Evolutionary conservation across 495 filamentous ascomycete species (phyloP), one percentile per base, ranked within the genome.

Genomic region (Penicillium diatomitis): DNA sequence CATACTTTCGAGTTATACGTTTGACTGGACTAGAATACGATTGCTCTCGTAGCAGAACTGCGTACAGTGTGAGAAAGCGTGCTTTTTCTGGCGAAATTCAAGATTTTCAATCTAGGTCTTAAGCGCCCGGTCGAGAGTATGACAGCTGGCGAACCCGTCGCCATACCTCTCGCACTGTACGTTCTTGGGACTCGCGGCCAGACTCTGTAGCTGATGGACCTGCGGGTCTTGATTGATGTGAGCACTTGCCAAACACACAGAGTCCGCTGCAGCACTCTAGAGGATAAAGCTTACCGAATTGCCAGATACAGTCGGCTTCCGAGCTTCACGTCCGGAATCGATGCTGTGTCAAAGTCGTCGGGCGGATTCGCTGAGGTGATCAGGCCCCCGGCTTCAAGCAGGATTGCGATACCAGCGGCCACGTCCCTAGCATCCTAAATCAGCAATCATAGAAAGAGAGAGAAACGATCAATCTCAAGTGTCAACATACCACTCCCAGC

Each of bases 101-200:
- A 20, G 20, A 20, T 20, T 20, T 20, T 20, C 20, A 20, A 20
- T 20, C 20, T 20, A 20, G 2, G 20, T 20, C 20, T 20, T 48
- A 65, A 12, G 66, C 71, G 2, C 79, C 80, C 0, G 81, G 81
- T 39, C 83, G 68, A 6, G 54, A 60, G 54, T 86, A 87, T 51
- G 82, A 77, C 41, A 86, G 62, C 20, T 70, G 63, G 35, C 73
- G 65, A 20, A 86, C 82, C 37, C 83, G 69, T 49, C 70, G 71
- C 83, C 84, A 87, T 27, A 83, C 77, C 58, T 85, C 81, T n/a
- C 81, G 70, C 31, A 83, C 80, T 0, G 80, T 77, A 35, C 82
- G 69, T 54, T 85, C 81, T 52, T 87, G 83, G 8, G 75, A 72
- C 58, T 83, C 62, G 31, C 80, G 70, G 10, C 73, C 82, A 11